Conservation (phyloP, 1,284 basidiomycete species). For the Fomitopsis schrenkii region DNA sequence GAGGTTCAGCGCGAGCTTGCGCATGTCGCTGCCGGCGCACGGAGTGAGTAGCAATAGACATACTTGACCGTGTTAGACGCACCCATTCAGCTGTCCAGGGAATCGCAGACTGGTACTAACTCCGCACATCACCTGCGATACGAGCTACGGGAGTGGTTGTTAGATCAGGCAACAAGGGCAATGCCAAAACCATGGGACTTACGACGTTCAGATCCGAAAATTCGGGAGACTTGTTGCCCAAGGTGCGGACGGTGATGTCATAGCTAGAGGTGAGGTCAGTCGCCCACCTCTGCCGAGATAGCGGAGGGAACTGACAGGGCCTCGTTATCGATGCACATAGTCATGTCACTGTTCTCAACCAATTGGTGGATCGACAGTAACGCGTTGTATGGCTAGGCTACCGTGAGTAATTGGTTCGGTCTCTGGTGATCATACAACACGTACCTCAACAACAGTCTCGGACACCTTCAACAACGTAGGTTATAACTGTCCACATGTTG, state of each 20-base stretch:
- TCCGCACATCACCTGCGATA: slow-evolving; percentile 87
- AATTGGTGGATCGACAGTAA: slow-evolving; percentile 90
- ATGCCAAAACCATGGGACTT: slow-evolving; percentile 27
- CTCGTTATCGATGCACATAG: slow-evolving; percentile 93
- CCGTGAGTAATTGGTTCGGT: background rate
- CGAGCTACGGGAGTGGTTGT: slow-evolving; percentile 42
- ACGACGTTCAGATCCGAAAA: slow-evolving; percentile 82
- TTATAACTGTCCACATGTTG: background rate
- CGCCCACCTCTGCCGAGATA: background rate
- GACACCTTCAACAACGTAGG: slow-evolving; percentile 56
- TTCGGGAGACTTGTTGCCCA: slow-evolving; percentile 68
- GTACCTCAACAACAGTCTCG: slow-evolving; percentile 90
- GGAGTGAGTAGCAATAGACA: background rate
- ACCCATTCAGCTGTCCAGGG: slow-evolving; percentile 92
- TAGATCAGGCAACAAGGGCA: slow-evolving; percentile 1
- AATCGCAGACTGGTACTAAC: slow-evolving; percentile 89
- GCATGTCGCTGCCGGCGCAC: slow-evolving; percentile 63
- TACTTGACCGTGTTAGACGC: slow-evolving; percentile 13
- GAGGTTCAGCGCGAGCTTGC: slow-evolving; percentile 92
- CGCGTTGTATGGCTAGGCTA: slow-evolving; percentile 80
- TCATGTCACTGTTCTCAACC: slow-evolving; percentile 87
- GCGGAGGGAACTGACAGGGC: slow-evolving; percentile 56
- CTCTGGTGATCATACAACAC: slow-evolving; percentile 2
- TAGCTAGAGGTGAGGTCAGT: slow-evolving; percentile 44
- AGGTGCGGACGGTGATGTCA: slow-evolving; percentile 74